Evolutionary conservation across 1,284 basidiomycete species (phyloP).

Genomic region (Malassezia obtusa): DNA sequence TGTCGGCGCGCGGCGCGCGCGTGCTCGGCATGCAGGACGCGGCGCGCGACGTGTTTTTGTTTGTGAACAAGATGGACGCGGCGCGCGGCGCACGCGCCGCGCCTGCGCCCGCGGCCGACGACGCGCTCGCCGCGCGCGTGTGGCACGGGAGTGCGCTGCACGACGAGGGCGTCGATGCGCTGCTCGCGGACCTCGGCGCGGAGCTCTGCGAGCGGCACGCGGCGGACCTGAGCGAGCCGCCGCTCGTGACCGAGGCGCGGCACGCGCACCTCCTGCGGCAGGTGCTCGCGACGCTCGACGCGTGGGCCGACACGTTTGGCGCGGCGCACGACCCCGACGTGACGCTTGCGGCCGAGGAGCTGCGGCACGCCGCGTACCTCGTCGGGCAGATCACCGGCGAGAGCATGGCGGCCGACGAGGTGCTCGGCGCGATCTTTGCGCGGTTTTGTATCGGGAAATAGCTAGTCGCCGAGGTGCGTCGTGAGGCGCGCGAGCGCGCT

Average conservation of each 20-base stretch:
- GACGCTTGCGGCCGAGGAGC: slow-evolving; percentile 70
- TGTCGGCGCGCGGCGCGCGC: background rate
- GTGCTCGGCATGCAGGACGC: background rate
- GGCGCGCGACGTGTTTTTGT: slow-evolving; percentile 49
- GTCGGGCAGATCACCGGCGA: slow-evolving; percentile 67
- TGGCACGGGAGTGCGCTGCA: slow-evolving; percentile 62
- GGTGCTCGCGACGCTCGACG: slow-evolving; percentile 58
- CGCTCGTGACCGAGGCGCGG: slow-evolving; percentile 66
- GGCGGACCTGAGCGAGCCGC: slow-evolving; percentile 49
- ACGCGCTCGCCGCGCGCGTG: background rate
- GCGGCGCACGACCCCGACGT: slow-evolving; percentile 54
- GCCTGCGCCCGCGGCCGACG: background rate
- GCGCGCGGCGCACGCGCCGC: slow-evolving; percentile 20
- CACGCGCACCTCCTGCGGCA: slow-evolving; percentile 66
- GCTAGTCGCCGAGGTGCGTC: background rate
- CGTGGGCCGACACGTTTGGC: slow-evolving; percentile 47
- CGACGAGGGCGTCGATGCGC: slow-evolving; percentile 55
- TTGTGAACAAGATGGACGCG: slow-evolving; percentile 68
- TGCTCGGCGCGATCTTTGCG: slow-evolving; percentile 68
- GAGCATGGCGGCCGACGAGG: slow-evolving; percentile 62
- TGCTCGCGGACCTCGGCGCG: slow-evolving; percentile 56
- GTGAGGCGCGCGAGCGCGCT: background rate
- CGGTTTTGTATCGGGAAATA: slow-evolving; percentile 50
- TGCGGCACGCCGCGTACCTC: slow-evolving; percentile 68
- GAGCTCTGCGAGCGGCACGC: slow-evolving; percentile 56